phyloP scores from a whole-genome alignment of 768 basidiomycete genomes.

The Mycena vitilis region DNA sequence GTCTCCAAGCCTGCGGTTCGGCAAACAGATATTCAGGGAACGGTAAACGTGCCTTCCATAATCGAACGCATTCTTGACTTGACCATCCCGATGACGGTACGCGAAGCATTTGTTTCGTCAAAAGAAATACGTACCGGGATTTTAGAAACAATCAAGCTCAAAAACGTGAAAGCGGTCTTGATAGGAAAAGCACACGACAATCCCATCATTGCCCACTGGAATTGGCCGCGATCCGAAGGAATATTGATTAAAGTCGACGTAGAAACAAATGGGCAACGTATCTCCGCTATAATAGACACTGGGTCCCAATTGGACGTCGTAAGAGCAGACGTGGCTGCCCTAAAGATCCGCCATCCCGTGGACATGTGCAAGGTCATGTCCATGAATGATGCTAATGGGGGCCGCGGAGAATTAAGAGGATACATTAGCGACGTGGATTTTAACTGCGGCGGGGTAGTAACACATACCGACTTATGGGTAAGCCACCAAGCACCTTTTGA shows the following conservation, averaged over 20 bases:
- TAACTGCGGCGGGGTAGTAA: slow-evolving; percentile 36
- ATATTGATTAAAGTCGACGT: slow-evolving; percentile 34
- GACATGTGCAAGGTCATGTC: slow-evolving; percentile 23
- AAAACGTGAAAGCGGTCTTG: not conserved
- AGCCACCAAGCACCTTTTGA: slow-evolving; percentile 30
- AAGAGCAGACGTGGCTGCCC: slow-evolving; percentile 18
- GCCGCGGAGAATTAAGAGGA: slow-evolving; percentile 36
- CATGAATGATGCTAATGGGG: slow-evolving; percentile 46
- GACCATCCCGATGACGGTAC: no score
- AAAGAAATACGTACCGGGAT: no score
- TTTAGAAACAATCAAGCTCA: no score
- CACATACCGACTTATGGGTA: slow-evolving; percentile 39
- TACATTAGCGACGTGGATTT: slow-evolving; percentile 37
- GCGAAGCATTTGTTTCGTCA: no score
- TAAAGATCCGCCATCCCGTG: slow-evolving; percentile 21
- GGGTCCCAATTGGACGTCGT: slow-evolving; percentile 15
- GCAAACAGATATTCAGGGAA: no score
- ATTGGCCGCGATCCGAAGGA: not conserved
- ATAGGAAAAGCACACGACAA: not conserved
- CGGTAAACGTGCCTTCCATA: no score
- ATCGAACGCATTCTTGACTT: no score
- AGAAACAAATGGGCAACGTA: slow-evolving; percentile 14
- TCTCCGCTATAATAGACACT: slow-evolving; percentile 37
- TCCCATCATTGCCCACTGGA: not conserved
- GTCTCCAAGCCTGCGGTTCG: no score